These are phyloP conservation scores for Ashbya aceris DNA, from an alignment of 1,139 yeast species.

Conservation along the genomic window DNA sequence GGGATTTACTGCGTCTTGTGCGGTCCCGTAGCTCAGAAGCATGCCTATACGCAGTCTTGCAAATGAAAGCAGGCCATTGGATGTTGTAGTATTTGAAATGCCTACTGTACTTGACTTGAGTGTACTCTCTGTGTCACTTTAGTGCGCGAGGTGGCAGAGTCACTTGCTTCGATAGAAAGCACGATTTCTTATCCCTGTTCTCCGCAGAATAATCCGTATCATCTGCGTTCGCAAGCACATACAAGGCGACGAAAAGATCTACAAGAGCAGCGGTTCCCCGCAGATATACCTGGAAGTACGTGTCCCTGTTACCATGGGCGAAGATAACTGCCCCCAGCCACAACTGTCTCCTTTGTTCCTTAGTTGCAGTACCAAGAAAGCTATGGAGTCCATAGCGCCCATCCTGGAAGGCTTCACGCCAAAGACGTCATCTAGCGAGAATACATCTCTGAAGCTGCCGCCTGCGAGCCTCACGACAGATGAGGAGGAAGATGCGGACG, in stretches of 20 bases:
- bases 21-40: no score
- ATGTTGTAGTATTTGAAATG: no score
- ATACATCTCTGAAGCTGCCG: constrained; percentile 32
- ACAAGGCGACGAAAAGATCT: neutral
- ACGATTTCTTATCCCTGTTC: no score
- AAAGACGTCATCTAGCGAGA: constrained; percentile 56
- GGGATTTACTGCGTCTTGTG: no score
- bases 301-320: neutral
- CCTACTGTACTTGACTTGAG: no score
- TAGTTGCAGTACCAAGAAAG: constrained; percentile 36
- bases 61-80: no score
- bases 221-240: neutral
- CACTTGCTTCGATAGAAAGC: no score
- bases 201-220: no score
- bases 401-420: constrained; percentile 65
- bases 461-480: constrained; percentile 27
- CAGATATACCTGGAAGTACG: constrained; percentile 2
- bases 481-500: constrained; percentile 16
- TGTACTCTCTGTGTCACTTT: no score
- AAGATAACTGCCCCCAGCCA: neutral
- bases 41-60: no score
- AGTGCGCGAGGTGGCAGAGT: no score
- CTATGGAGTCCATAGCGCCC: constrained; percentile 74
- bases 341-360: constrained; percentile 27
- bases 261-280: constrained; percentile 1